Evolutionary conservation across 192 early-diverging fungal genomes (phyloP), one percentile per base, ranked within the genome.

Genomic region (Phycomyces blakesleeanus): DNA sequence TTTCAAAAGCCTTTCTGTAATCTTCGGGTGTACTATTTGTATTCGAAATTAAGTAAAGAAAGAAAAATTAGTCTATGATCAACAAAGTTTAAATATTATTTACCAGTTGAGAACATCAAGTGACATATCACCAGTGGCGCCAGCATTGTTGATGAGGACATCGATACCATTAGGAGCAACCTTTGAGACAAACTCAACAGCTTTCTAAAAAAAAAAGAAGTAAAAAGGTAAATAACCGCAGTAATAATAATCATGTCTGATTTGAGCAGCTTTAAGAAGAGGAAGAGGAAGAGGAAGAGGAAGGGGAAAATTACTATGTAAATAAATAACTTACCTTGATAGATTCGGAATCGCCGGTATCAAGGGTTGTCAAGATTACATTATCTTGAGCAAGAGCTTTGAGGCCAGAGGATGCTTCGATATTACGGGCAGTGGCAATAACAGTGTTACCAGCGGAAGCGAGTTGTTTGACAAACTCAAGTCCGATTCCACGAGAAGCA

Each of bases 81-180:
- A 34, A 2, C 7, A 34, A 7, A 34, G 18, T 58, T 34, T 34
- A 15, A 11, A 51, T 10, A 25, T 0, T 21, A 52, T 18, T 61
- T 65, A 71, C 61, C 47, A 41, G 21, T 57, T 55, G 11, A 59
- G 20, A 38, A 52, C 25, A 14, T 25, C 7, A 5, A 25, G 44
- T 10, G 24, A 16, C 47, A 37, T 22, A 42, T 24, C 47, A 22
- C 59, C 53, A 59, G 2, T 15, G n/a, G 67, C 51, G 25, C 71
- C 71, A 34, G 71, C 59, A 54, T 74, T 74, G 44, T 74, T 74
- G 24, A 72, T 72, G 18, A 72, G 53, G n/a, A 72, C 62, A 60
- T 69, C 67, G 37, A 74, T 21, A 26, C 72, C 72, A 15, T 62
- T 34, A 10, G 61, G 56, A 5, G 72, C 61, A 18, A 65, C 60